These are phyloP conservation scores for Raffaelea albimanens DNA, from an alignment of 2,329 filamentous ascomycete species.

Conservation along the genomic window DNA sequence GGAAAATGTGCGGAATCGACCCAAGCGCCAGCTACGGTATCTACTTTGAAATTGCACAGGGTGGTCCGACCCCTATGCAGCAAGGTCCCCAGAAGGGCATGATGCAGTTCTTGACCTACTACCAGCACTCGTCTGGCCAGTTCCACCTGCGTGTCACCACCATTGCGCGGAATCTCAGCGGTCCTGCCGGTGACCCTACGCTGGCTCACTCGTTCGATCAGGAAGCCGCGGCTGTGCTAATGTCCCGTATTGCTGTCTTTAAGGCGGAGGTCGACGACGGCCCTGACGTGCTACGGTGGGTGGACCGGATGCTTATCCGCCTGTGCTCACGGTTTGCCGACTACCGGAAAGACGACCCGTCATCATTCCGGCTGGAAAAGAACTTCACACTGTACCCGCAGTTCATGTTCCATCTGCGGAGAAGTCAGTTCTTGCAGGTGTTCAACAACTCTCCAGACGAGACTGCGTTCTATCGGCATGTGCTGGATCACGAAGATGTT, in stretches of 20 bases:
- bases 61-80: constrained; percentile 68
- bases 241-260: constrained; percentile 98
- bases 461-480: constrained; percentile 96
- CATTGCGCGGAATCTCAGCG: constrained; percentile 80
- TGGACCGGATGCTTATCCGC: constrained; percentile 95
- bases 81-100: constrained; percentile 85
- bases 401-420: constrained; percentile 98
- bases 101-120: constrained; percentile 98
- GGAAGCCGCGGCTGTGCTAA: constrained; percentile 91
- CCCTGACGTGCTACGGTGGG: constrained; percentile 96
- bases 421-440: constrained; percentile 95
- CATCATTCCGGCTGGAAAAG: constrained; percentile 93
- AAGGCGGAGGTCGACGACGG: constrained; percentile 98
- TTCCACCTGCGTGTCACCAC: constrained; percentile 96
- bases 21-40: constrained; percentile 88
- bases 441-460: constrained; percentile 99
- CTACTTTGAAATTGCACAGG: constrained; percentile 97
- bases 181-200: constrained; percentile 86
- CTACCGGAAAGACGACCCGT: constrained; percentile 95
- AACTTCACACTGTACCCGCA: constrained; percentile 98
- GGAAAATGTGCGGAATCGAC: constrained; percentile 99
- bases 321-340: constrained; percentile 95
- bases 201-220: constrained; percentile 97
- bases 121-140: constrained; percentile 92
- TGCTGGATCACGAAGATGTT: constrained; percentile 94